phyloP scores from a whole-genome alignment of 495 filamentous ascomycete species.

The Hypoxylon crocopeplum region DNA sequence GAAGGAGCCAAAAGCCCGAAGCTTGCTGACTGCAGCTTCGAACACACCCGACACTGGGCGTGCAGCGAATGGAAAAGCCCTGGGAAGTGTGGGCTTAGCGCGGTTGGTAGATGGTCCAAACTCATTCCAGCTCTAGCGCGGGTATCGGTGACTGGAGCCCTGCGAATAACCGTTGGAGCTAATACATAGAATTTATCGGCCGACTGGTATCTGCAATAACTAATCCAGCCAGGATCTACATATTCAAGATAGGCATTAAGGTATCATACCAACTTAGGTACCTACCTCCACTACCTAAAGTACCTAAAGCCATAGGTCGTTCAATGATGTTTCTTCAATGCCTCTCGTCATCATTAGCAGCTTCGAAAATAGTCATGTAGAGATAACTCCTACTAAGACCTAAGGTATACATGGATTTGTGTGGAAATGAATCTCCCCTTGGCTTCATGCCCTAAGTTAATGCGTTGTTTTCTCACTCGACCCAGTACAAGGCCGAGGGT shows the following conservation, averaged over 20 bases:
- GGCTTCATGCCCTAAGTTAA: slow-evolving; percentile 6
- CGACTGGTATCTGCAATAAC: slow-evolving; percentile 9
- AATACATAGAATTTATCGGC: slow-evolving; percentile 12
- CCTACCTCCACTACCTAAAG: no score
- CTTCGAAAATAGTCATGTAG: neutral
- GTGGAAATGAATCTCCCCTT: slow-evolving; percentile 9
- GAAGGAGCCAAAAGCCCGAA: slow-evolving; percentile 38
- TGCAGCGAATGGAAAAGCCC: slow-evolving; percentile 1
- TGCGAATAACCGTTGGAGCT: no score
- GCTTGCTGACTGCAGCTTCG: slow-evolving; percentile 25
- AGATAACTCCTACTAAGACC: neutral
- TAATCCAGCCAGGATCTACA: slow-evolving; percentile 11
- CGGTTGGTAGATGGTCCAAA: slow-evolving; percentile 33
- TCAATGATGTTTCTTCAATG: slow-evolving; percentile 2
- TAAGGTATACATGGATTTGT: neutral
- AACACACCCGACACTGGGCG: no score
- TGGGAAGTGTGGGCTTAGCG: slow-evolving; percentile 33
- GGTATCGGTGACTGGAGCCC: slow-evolving; percentile 3
- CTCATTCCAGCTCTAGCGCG: slow-evolving; percentile 32
- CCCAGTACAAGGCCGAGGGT: no score
- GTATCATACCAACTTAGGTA: no score
- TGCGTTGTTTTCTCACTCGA: no score
- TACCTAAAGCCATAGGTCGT: slow-evolving; percentile 3
- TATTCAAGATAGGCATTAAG: slow-evolving; percentile 1
- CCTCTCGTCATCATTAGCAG: slow-evolving; percentile 31